Evolutionary conservation across 352 stramenopile genomes (phyloP).

Genomic region (Phytopythium boreale): DNA sequence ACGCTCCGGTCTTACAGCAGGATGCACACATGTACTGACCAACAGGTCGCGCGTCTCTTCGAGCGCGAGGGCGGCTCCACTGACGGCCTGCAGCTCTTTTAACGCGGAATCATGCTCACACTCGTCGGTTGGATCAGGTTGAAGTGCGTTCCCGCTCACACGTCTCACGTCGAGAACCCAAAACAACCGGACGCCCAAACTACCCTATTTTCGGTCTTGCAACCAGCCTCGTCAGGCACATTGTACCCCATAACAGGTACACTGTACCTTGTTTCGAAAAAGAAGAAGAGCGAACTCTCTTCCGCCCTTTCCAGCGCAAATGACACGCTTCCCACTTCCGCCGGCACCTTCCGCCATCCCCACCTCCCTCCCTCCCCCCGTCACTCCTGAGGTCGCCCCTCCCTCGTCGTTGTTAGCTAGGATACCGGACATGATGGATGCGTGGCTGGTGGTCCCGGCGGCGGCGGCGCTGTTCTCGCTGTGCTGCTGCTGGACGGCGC

Average conservation of each 20-base stretch:
- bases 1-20: neutral
- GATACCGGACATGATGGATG: conserved; percentile 15
- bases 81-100: neutral
- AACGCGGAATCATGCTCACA: neutral
- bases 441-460: conserved; percentile 31
- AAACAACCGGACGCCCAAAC: neutral
- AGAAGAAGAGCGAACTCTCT: conserved; percentile 1
- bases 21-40: too few relatives aligned
- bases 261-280: neutral
- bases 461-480: conserved; percentile 39
- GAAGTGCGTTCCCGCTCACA: neutral
- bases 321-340: neutral
- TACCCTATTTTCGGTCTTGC: neutral
- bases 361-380: neutral
- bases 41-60: conserved; percentile 5
- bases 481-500: conserved; percentile 30
- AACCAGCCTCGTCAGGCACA: neutral
- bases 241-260: neutral
- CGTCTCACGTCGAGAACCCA: neutral
- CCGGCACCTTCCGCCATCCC: neutral
- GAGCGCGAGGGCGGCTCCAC: neutral
- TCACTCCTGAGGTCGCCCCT: neutral
- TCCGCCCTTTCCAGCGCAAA: neutral
- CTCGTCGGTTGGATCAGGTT: neutral
- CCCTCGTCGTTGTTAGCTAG: neutral